Percentiles rank a stretch among this genome's conserved stretches.
These are phyloP conservation scores for Kurtzmaniella quercitrusa DNA, from an alignment of 1,139 yeast genomes.

Conservation along the genomic window DNA sequence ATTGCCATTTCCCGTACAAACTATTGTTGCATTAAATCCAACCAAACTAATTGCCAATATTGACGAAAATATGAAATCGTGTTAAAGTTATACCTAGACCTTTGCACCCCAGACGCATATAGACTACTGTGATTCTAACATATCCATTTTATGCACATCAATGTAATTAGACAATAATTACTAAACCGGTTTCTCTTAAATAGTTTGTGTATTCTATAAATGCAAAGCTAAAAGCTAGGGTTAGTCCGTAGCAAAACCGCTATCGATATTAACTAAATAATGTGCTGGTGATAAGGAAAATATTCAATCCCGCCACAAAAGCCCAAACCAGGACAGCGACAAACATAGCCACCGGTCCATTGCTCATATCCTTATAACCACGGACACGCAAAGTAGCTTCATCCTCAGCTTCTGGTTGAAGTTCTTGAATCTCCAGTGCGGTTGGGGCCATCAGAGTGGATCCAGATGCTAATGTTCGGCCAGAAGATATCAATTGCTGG, in stretches of 20 bases:
- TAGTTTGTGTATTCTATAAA: neutral
- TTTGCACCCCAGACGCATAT: too few species aligned
- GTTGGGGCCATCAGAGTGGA: neutral
- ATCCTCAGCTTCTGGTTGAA: conserved; percentile 5
- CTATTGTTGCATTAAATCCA: too few species aligned
- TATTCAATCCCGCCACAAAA: conserved; percentile 46
- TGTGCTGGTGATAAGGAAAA: conserved; percentile 48
- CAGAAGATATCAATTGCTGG: conserved; percentile 9
- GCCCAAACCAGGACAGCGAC: conserved; percentile 50
- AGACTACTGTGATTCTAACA: too few species aligned
- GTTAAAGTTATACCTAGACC: too few species aligned
- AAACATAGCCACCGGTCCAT: conserved; percentile 42
- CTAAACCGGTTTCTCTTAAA: too few species aligned
- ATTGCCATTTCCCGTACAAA: too few species aligned
- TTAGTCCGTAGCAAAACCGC: too few species aligned
- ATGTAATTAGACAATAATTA: too few species aligned
- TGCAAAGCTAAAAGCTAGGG: neutral
- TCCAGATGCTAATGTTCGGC: neutral
- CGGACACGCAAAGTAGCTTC: conserved; percentile 18
- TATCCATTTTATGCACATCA: too few species aligned
- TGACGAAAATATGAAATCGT: too few species aligned
- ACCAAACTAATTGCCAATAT: too few species aligned
- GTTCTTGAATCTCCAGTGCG: neutral
- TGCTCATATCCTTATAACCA: conserved; percentile 52
- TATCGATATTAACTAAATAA: conserved; percentile 23